Evolutionary conservation across 805 yeast species (phyloP), one percentile per base, ranked within the genome.

Genomic region (Candida bentonensis): DNA sequence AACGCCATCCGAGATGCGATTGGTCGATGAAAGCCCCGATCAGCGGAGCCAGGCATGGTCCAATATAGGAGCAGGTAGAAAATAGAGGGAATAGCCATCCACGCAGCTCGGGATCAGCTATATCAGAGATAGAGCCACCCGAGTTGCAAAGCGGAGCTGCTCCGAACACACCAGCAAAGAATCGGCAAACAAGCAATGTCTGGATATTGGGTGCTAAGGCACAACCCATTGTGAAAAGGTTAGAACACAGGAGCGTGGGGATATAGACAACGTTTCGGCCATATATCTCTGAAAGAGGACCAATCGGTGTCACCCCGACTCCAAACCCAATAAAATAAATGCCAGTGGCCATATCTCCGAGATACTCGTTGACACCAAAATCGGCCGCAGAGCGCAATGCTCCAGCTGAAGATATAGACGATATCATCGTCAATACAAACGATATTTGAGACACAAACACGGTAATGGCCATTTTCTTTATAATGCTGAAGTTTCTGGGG

Each of bases 281-380:
- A 48, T 72, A 70, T 47, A 77, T 65, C 54, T 82, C 89, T 40
- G 82, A 73, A 9, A 82, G 53, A 1, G 88, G 88, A 1, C 84
- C 80, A 45, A 78, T 64, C 23, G 80, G 53, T 42, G 80, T 59
- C 1, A 86, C 86, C 9, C 82, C 81, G 21, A 74, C 48, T 0
- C 84, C 85, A 69, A 83, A 69, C 1, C 86, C 84, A 51, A 79
- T 66, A n/a, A 81, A 70, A 65, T 75, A 79, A 26, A 81, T 68
- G 0, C 82, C 72, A 3, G 80, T 78, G 23, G 74, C 72, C 49
- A 79, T 61, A 0, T 78, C 65, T 39, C 68, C 61, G 2, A 77
- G 69, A 2, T 69, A 63, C 0, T 63, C 44, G 33, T 65, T 60
- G 2, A 65, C 57, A 36, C 73, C 59, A 45, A 76, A 70, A 2